phyloP scores from a whole-genome alignment of 73 alveolate species.

The Paramecium sonneborni region DNA sequence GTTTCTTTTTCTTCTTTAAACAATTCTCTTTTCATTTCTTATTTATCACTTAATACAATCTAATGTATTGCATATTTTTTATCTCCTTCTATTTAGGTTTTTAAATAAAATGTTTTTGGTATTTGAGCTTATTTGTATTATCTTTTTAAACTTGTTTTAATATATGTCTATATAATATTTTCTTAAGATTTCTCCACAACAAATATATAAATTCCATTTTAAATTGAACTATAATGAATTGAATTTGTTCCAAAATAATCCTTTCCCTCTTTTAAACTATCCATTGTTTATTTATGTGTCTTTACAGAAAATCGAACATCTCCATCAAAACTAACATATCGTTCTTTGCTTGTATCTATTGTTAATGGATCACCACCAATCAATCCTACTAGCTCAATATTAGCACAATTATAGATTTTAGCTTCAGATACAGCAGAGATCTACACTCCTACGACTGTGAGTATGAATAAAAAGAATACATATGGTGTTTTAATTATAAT shows the following conservation, averaged over 20 bases:
- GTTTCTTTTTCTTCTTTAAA: conserved; percentile 40
- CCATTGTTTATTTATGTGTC: background rate
- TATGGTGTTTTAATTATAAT: conserved; percentile 28
- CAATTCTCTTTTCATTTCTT: conserved; percentile 22
- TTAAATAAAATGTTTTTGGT: background rate
- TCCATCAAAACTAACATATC: background rate
- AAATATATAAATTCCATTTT: conserved; percentile 29
- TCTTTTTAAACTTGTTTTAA: conserved; percentile 11
- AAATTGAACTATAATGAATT: background rate
- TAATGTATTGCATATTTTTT: conserved; percentile 50
- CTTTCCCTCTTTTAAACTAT: conserved; percentile 6
- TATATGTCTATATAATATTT: background rate
- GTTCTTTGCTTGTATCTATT: background rate
- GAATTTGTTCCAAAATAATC: conserved; percentile 46
- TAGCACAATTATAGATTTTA: conserved; percentile 5
- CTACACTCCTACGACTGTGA: background rate
- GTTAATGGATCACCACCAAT: conserved; percentile 43
- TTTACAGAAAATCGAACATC: background rate
- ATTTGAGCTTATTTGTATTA: background rate
- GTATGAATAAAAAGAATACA: background rate
- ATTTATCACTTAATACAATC: conserved; percentile 7
- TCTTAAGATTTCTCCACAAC: background rate
- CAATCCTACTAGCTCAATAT: background rate
- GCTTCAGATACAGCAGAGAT: background rate
- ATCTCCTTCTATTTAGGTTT: background rate